phyloP scores from a whole-genome alignment of 495 filamentous ascomycete genomes.

The Evernia prunastri region DNA sequence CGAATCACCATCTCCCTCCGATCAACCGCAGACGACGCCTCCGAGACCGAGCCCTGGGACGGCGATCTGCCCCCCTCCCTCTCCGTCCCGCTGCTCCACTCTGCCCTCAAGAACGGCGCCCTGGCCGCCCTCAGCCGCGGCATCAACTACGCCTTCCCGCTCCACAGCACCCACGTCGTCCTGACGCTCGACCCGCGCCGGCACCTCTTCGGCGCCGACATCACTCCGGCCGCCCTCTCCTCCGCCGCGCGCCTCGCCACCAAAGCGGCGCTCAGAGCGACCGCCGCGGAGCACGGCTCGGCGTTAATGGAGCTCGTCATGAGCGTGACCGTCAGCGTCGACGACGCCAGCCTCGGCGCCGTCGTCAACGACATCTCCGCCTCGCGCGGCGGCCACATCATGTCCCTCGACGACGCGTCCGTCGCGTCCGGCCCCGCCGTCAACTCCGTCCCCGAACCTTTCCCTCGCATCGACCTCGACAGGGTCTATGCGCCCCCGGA shows the following conservation, averaged over 20 bases:
- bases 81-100: constrained; percentile 49
- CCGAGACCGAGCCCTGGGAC: constrained; percentile 1
- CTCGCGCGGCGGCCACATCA: constrained; percentile 73
- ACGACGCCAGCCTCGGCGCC: constrained; percentile 70
- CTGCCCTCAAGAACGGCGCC: constrained; percentile 67
- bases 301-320: constrained; percentile 89
- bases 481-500: constrained; percentile 81
- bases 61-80: constrained; percentile 54
- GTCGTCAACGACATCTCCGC: constrained; percentile 89
- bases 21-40: constrained; percentile 29
- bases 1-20: constrained; percentile 50
- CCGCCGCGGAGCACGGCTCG: constrained; percentile 41
- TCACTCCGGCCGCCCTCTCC: constrained; percentile 67
- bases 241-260: constrained; percentile 71
- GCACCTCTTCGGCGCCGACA: constrained; percentile 61
- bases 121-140: constrained; percentile 82
- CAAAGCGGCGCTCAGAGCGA: constrained; percentile 54
- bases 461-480: constrained; percentile 52
- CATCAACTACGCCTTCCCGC: constrained; percentile 65
- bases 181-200: constrained; percentile 58
- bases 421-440: constrained; percentile 32
- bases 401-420: constrained; percentile 66
- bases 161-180: constrained; percentile 62
- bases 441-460: constrained; percentile 27
- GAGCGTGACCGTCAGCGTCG: constrained; percentile 73